These are phyloP conservation scores for Salvia sclarea DNA, from an alignment of 305 asterid species.

Conservation along the genomic window DNA sequence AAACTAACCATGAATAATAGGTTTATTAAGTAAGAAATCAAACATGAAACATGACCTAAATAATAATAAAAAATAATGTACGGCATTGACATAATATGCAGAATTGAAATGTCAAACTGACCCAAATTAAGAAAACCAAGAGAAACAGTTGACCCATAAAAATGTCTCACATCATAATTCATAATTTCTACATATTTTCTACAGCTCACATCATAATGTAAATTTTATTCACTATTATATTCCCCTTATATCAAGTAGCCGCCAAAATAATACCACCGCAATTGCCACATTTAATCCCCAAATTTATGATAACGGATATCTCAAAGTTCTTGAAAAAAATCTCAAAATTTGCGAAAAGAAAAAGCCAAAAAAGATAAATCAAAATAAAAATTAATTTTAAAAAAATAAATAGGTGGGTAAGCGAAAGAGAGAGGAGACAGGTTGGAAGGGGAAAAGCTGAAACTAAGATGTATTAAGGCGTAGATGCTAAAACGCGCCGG, in stretches of 20 bases:
- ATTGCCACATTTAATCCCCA: background rate
- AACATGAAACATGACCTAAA: background rate
- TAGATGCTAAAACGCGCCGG: conserved; percentile 33
- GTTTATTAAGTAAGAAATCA: background rate
- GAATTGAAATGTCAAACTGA: background rate
- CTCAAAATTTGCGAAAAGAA: background rate
- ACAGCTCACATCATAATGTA: background rate
- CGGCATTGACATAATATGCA: no score
- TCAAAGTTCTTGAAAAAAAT: background rate
- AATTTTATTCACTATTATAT: no score
- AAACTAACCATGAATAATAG: background rate
- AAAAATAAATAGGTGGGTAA: background rate
- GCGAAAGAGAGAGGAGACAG: conserved; percentile 30
- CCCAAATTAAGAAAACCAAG: background rate
- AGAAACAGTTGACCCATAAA: background rate
- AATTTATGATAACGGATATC: background rate
- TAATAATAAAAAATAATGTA: background rate
- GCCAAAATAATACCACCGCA: background rate
- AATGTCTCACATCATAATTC: no score
- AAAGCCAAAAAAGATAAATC: background rate
- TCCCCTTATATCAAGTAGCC: background rate
- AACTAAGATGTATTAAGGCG: conserved; percentile 17
- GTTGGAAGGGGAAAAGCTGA: conserved; percentile 28
- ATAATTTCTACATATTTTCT: no score
- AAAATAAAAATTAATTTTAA: background rate